Conservation (phyloP, 2,329 filamentous ascomycete genomes). For the Hypoxylon sp. region DNA sequence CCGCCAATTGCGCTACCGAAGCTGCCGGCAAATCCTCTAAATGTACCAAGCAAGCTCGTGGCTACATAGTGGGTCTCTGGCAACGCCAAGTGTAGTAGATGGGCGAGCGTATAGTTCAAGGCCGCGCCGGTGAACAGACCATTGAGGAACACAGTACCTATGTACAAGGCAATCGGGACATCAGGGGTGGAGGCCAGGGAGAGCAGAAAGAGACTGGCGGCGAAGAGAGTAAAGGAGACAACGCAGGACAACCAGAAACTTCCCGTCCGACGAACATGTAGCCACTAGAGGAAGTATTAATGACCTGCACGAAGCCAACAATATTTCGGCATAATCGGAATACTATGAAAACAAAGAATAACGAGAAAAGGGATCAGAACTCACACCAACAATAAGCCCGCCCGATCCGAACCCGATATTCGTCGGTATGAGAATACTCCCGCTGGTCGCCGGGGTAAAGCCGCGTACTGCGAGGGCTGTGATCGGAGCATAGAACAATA, state of each 20-base stretch:
- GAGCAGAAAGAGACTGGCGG: slow-evolving; percentile 68
- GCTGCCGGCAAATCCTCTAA: slow-evolving; percentile 83
- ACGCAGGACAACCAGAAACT: slow-evolving; percentile 79
- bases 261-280: slow-evolving; percentile 80
- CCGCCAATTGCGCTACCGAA: slow-evolving; percentile 86
- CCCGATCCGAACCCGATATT: slow-evolving; percentile 83
- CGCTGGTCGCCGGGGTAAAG: slow-evolving; percentile 77
- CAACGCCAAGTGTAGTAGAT: slow-evolving; percentile 79
- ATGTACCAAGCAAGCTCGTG: slow-evolving; percentile 81
- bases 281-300: slow-evolving; percentile 55
- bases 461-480: slow-evolving; percentile 82
- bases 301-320: not conserved
- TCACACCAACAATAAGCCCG: slow-evolving; percentile 75
- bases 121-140: slow-evolving; percentile 79
- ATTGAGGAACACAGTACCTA: slow-evolving; percentile 75
- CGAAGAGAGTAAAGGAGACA: slow-evolving; percentile 72
- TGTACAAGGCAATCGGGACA: slow-evolving; percentile 65
- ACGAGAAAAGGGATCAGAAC: slow-evolving; percentile 20
- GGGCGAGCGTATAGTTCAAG: slow-evolving; percentile 85
- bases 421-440: slow-evolving; percentile 83
- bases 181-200: slow-evolving; percentile 66
- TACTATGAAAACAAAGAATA: not conserved
- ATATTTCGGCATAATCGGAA: not conserved
- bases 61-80: slow-evolving; percentile 79
- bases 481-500: slow-evolving; percentile 85